Base-by-base conservation (phyloP, 495 filamentous ascomycete genomes). In the Neurospora cerealis region DNA sequence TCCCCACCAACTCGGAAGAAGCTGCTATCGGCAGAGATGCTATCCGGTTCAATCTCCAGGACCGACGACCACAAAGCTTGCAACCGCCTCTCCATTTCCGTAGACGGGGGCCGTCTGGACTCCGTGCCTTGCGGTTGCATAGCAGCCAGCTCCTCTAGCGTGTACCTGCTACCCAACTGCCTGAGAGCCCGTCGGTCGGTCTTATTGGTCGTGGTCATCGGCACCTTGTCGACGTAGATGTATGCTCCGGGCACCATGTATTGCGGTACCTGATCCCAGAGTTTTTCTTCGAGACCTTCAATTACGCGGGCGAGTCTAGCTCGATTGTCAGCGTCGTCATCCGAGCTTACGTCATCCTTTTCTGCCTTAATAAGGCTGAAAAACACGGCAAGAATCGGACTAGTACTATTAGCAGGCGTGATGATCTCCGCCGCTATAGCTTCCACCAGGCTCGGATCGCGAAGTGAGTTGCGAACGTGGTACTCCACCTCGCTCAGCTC, bases 1-100 rank as follows among this genome's bases (percentile, higher is more conserved):
- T 93, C 91, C 41, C 91, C 91, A 17, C 91, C 91, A 15, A 91
- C 82, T 5, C 82, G 83, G 73, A 93, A 83, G 79, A 93, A 93
- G 74, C 85, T 88, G 75, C 90, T 85, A 28, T 88, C 81, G n/a
- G 87, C 73, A 0, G 83, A 80, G 62, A 92, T 87, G 39, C 41
- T 21, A 0, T 74, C 77, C 9, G 75, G 32, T 2, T 75, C 38
- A 3, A 84, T 38, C 44, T 74, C 74, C 10, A 85, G 74, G 0
- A 79, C 74, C 2, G 69, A 11, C 0, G 78, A 76, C 81, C 82
- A 84, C n/a, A 85, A 73, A 13, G 73, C 46, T 24, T 76, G 78
- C 3, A 85, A 74, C 0, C 19, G 36, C 69, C 76, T 78, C 73
- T 85, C 81, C 37, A 60, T 74, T 19, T 37, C 11, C 4, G 78